A percentile compares a stretch with the other conserved stretches of the same genome.
phyloP scores from a whole-genome alignment of 495 filamentous ascomycete genomes.

The Neurospora tetrasperma region DNA sequence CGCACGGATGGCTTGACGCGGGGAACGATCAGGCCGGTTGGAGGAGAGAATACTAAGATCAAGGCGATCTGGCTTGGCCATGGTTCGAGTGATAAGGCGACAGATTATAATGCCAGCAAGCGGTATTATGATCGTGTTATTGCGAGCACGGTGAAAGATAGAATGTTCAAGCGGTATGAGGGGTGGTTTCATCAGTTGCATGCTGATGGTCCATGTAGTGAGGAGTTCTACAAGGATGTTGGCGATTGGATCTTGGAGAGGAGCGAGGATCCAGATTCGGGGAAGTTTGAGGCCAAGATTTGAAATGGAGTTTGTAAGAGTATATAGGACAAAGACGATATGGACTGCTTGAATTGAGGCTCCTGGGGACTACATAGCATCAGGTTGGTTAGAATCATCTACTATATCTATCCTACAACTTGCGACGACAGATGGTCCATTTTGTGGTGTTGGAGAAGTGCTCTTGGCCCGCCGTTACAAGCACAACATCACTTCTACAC shows the following conservation, averaged over 20 bases:
- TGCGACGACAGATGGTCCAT: no score
- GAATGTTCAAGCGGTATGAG: constrained; percentile 59
- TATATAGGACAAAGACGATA: background rate
- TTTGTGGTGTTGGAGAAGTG: background rate
- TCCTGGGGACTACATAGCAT: background rate
- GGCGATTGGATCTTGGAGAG: constrained; percentile 61
- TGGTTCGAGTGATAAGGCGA: constrained; percentile 58
- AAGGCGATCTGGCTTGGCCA: constrained; percentile 51
- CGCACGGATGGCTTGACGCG: constrained; percentile 42
- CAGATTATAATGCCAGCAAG: constrained; percentile 50
- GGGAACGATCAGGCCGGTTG: constrained; percentile 27
- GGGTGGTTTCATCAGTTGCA: constrained; percentile 75
- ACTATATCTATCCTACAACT: background rate
- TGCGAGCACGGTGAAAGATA: constrained; percentile 45
- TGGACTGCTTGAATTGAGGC: background rate
- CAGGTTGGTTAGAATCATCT: background rate
- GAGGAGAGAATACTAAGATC: constrained; percentile 19
- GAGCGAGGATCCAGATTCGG: constrained; percentile 2
- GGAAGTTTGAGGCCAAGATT: constrained; percentile 2
- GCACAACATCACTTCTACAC: background rate
- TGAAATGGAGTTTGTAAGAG: background rate
- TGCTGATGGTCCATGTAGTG: constrained; percentile 51
- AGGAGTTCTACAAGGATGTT: constrained; percentile 59
- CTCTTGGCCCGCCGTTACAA: background rate
- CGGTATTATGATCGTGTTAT: constrained; percentile 44